phyloP scores from a whole-genome alignment of 2,329 filamentous ascomycete genomes.

The Fusarium sp. region DNA sequence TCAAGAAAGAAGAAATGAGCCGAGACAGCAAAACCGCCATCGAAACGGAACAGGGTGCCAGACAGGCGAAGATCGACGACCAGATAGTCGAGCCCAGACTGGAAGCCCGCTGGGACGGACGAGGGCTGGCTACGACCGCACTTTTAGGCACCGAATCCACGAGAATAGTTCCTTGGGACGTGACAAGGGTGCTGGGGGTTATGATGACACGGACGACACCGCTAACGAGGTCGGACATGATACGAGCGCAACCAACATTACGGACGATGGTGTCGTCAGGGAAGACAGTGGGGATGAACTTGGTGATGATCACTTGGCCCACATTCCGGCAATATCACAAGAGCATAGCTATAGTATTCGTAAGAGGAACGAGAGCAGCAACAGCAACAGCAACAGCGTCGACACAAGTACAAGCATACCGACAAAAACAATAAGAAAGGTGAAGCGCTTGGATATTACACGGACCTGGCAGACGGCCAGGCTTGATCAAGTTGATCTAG shows the following conservation, averaged over 20 bases:
- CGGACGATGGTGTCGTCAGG: conserved; percentile 13
- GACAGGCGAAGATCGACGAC: conserved; percentile 19
- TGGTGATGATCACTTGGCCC: conserved; percentile 7
- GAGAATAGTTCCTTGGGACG: conserved; percentile 16
- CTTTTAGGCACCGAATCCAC: neutral
- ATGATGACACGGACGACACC: conserved; percentile 18
- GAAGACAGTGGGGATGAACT: conserved; percentile 43
- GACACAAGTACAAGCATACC: neutral
- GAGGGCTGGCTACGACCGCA: conserved; percentile 6
- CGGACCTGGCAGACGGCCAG: conserved; percentile 20
- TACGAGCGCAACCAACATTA: conserved; percentile 32
- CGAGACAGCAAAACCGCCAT: conserved; percentile 8
- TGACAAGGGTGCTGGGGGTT: conserved; percentile 21
- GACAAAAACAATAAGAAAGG: conserved; percentile 17
- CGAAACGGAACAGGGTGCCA: conserved; percentile 12
- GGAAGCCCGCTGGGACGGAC: conserved; percentile 18
- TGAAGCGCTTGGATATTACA: conserved; percentile 34
- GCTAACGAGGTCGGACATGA: conserved; percentile 16
- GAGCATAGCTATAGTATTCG: neutral
- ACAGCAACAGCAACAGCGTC: neutral
- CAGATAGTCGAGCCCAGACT: conserved; percentile 27
- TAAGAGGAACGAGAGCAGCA: neutral
- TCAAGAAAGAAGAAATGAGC: conserved; percentile 23
- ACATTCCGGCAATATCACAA: conserved; percentile 1
- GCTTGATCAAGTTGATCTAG: conserved; percentile 20